Conservation (phyloP, 768 basidiomycete species). For the Leucosporidium scottii region DNA sequence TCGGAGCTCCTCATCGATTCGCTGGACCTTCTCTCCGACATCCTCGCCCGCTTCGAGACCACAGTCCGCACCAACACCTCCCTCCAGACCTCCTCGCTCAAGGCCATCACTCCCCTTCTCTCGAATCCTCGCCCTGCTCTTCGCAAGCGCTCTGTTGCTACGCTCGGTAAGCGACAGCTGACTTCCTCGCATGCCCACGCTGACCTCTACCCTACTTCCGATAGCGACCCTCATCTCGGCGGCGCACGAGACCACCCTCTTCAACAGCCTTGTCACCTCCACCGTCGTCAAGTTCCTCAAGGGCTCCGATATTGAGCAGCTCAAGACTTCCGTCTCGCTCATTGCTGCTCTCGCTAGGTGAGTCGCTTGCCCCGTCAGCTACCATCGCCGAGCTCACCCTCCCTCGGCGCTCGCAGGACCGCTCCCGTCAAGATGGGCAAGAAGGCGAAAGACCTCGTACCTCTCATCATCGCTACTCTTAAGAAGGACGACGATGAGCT, state of each 20-base stretch:
- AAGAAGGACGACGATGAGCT: slow-evolving; percentile 75
- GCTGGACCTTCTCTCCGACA: slow-evolving; percentile 38
- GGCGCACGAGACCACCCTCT: slow-evolving; percentile 6
- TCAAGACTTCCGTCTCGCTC: slow-evolving; percentile 47
- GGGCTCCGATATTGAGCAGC: slow-evolving; percentile 6
- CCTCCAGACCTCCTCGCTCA: slow-evolving; percentile 63
- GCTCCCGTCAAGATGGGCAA: slow-evolving; percentile 31
- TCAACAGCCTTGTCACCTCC: slow-evolving; percentile 16
- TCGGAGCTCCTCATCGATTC: slow-evolving; percentile 42
- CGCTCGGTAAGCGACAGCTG: slow-evolving; percentile 53
- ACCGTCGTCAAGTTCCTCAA: slow-evolving; percentile 25
- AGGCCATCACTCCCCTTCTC: slow-evolving; percentile 58
- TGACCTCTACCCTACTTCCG: neutral
- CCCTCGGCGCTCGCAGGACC: neutral
- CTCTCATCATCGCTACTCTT: slow-evolving; percentile 61
- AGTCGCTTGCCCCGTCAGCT: slow-evolving; percentile 60
- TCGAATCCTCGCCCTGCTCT: slow-evolving; percentile 74
- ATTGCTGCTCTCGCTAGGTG: slow-evolving; percentile 71
- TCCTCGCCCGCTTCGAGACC: slow-evolving; percentile 38
- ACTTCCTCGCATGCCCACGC: neutral
- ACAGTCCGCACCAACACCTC: slow-evolving; percentile 43
- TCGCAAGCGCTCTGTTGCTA: slow-evolving; percentile 82
- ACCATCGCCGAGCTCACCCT: slow-evolving; percentile 47
- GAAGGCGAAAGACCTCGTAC: slow-evolving; percentile 48
- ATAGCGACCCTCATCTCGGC: slow-evolving; percentile 18